Base-by-base conservation (phyloP, 176 grass and related monocot genomes). In the Eragrostis nindensis region DNA sequence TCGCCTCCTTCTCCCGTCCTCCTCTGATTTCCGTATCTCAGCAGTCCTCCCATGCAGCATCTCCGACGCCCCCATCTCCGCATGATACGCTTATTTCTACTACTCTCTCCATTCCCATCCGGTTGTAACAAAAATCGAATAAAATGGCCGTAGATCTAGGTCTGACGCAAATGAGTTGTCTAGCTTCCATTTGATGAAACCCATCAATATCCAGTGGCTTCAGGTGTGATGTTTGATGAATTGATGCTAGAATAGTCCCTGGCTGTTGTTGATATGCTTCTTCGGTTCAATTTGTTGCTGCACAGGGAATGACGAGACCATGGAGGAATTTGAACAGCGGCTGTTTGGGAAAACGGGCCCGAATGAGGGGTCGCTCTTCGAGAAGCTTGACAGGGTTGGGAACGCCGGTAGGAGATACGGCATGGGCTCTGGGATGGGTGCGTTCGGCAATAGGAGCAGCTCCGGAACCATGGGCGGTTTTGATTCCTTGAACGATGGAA, bases 401-500 rank as follows among this genome's bases (percentile, higher is more conserved):
- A 91, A 39, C 44, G 56, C 79, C 57, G 49, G 47, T 60, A 44
- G 48, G 38, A 89, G 81, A 66, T 76, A 67, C 5, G 57, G 60
- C 14, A 56, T 29, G 39, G 87, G 76, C 18, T 84, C 76, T 61
- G 70, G 80, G 22, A 62, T 46, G 62, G 65, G 61, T 70, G 18
- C 64, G 48, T 47, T 26, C 3, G 21, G 86, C 2, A 47, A 66
- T 65, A 84, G 36, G 52, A 39, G 62, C 80, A 54, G 69, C 89
- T 78, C 78, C 18, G 46, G 40, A 77, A 80, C 68, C 27, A 48
- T 60, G 56, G 73, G 52, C 16, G 47, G 70, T 46, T 90, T 75
- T 47, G 80, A 94, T 89, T 88, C 96, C 52, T 76, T 82, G 22
- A 21, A 78, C 12, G 90, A 98, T 89, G 88, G 92, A n/a, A 84